A percentile compares a stretch with the other conserved stretches of the same genome.
Conservation (phyloP, 208 protist species). For the Trypanosoma lewisi region DNA sequence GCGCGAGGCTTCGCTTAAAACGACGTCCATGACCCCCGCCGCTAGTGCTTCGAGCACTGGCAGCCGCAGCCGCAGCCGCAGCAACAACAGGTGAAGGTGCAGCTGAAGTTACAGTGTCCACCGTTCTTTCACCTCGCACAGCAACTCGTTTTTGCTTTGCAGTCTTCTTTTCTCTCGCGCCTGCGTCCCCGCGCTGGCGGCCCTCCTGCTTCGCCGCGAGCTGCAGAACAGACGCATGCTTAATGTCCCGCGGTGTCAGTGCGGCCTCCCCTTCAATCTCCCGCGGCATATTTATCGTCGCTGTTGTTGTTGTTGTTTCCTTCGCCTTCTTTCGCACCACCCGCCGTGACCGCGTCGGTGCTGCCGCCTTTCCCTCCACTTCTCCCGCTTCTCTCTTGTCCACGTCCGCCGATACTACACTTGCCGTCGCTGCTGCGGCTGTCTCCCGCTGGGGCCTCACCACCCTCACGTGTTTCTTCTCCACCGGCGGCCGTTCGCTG, state of each 20-base stretch:
- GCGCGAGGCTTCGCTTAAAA: conserved; percentile 13
- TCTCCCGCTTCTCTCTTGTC: not conserved
- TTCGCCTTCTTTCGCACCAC: not conserved
- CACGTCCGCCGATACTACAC: not conserved
- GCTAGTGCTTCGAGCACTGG: not conserved
- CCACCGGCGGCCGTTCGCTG: not conserved
- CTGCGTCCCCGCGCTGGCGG: not conserved
- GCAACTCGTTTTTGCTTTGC: not conserved
- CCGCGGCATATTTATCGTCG: too few relatives aligned
- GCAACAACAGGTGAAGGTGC: not conserved
- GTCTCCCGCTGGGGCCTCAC: not conserved
- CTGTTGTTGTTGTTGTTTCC: not conserved
- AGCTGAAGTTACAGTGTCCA: not conserved
- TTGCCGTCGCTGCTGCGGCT: not conserved
- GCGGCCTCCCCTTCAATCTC: not conserved
- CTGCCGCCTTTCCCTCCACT: not conserved
- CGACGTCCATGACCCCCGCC: conserved; percentile 1
- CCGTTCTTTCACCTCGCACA: not conserved
- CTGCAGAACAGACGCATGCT: conserved; percentile 15
- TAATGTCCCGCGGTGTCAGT: not conserved
- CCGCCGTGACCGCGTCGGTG: not conserved
- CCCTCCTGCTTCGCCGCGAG: conserved; percentile 16
- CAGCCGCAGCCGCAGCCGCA: conserved; percentile 17
- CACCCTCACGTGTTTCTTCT: conserved; percentile 26
- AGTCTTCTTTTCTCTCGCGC: conserved; percentile 7